Evolutionary conservation across 2,329 filamentous ascomycete genomes (phyloP).

Genomic region (Cladosporium sp.): DNA sequence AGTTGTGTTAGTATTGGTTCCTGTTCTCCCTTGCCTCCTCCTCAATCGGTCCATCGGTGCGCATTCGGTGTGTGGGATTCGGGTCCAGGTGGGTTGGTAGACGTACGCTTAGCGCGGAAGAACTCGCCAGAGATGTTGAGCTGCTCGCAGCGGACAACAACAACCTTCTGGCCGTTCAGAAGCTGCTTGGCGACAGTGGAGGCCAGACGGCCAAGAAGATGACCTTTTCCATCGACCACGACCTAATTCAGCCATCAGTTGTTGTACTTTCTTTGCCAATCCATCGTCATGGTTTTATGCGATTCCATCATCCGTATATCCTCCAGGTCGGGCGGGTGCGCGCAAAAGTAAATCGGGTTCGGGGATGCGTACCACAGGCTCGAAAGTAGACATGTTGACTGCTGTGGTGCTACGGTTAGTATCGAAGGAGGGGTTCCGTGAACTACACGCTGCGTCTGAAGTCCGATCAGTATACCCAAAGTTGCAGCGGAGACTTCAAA

Average conservation of each 20-base stretch:
- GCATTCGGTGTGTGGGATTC: slow-evolving; percentile 7
- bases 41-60: slow-evolving; percentile 2
- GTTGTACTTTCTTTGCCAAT: background rate
- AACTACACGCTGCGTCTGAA: no score
- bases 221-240: slow-evolving; percentile 99
- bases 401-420: background rate
- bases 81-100: slow-evolving; percentile 27
- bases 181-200: slow-evolving; percentile 99
- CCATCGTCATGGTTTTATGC: slow-evolving; percentile 14
- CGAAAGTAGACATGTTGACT: slow-evolving; percentile 60
- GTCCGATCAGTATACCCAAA: no score
- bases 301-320: slow-evolving; percentile 1
- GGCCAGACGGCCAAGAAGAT: slow-evolving; percentile 98
- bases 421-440: no score
- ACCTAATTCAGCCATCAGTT: slow-evolving; percentile 60
- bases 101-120: slow-evolving; percentile 99
- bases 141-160: slow-evolving; percentile 96
- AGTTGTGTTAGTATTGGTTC: slow-evolving; percentile 23
- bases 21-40: slow-evolving; percentile 14
- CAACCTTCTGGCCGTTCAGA: slow-evolving; percentile 98
- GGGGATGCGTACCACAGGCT: slow-evolving; percentile 60
- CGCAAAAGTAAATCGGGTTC: slow-evolving; percentile 1
- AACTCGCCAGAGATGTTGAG: slow-evolving; percentile 99
- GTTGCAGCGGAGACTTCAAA: no score
- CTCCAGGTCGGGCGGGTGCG: slow-evolving; percentile 15